Conservation (phyloP, 1,139 yeast genomes). For the Debaryomyces sp. region DNA sequence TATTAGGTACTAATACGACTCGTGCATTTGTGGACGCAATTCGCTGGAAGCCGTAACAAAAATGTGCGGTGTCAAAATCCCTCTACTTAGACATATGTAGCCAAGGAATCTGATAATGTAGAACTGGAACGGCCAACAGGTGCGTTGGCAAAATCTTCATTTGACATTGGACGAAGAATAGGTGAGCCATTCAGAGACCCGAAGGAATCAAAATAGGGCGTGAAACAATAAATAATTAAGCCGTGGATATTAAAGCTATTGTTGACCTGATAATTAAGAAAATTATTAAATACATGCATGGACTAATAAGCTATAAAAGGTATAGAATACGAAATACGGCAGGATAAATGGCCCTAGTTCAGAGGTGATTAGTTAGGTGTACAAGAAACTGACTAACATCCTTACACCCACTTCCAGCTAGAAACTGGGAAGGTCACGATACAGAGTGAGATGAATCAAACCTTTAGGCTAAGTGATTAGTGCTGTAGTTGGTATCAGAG, state of each 20-base stretch:
- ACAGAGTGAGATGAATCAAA: too few species aligned
- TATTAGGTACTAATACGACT: neutral
- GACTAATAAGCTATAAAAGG: neutral
- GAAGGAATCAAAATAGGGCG: neutral
- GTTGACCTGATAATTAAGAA: too few species aligned
- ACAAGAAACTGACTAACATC: too few species aligned
- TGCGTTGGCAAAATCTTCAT: neutral
- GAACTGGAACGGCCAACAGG: too few species aligned
- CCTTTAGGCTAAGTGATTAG: too few species aligned
- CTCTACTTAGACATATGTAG: neutral
- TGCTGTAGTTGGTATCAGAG: too few species aligned
- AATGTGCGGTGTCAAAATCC: neutral
- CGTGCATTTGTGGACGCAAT: neutral
- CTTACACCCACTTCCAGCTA: too few species aligned
- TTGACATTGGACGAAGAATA: neutral
- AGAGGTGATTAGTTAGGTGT: too few species aligned
- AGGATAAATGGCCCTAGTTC: too few species aligned
- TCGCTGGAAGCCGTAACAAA: neutral
- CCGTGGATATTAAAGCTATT: neutral
- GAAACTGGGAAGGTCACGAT: too few species aligned
- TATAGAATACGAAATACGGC: neutral
- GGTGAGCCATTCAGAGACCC: neutral
- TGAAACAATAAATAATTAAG: neutral
- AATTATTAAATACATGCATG: neutral
- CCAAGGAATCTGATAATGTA: constrained; percentile 3